phyloP scores from a whole-genome alignment of 129 eudicot genomes.

The Apium graveolens region DNA sequence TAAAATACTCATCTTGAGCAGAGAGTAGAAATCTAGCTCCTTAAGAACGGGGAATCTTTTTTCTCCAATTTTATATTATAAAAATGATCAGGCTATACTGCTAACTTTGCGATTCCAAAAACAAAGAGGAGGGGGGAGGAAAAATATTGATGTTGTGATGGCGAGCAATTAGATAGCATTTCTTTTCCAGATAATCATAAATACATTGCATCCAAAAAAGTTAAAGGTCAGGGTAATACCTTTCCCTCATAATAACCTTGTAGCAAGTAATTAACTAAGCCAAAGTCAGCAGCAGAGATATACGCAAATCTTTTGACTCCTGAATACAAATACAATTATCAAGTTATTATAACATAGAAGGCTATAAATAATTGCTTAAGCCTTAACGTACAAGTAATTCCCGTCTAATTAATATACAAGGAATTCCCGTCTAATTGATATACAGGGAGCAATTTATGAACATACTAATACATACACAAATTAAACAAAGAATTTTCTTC shows the following conservation, averaged over 20 bases:
- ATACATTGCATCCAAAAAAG: not conserved
- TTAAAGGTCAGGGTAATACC: constrained; percentile 30
- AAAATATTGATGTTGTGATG: not conserved
- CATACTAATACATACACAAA: not conserved
- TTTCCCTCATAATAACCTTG: constrained; percentile 92
- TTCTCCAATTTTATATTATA: not conserved
- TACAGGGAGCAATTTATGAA: not conserved
- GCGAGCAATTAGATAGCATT: not conserved
- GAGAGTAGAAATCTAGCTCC: not conserved
- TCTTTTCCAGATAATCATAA: not conserved
- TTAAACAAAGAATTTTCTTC: not conserved
- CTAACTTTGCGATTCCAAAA: not conserved
- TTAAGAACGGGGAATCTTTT: not conserved
- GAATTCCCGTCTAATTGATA: not conserved
- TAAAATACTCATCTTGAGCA: not conserved
- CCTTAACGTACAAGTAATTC: not conserved
- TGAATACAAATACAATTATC: not conserved
- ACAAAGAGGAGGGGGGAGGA: not conserved
- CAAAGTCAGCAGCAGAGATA: constrained; percentile 93
- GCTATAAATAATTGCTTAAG: not conserved
- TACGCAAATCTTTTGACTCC: constrained; percentile 75
- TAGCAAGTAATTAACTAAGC: constrained; percentile 66
- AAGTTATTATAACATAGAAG: not conserved
- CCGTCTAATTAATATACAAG: not conserved
- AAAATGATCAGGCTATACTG: not conserved